Conservation (phyloP, 2,329 filamentous ascomycete genomes). For the Mycosphaerelloides madeirae region DNA sequence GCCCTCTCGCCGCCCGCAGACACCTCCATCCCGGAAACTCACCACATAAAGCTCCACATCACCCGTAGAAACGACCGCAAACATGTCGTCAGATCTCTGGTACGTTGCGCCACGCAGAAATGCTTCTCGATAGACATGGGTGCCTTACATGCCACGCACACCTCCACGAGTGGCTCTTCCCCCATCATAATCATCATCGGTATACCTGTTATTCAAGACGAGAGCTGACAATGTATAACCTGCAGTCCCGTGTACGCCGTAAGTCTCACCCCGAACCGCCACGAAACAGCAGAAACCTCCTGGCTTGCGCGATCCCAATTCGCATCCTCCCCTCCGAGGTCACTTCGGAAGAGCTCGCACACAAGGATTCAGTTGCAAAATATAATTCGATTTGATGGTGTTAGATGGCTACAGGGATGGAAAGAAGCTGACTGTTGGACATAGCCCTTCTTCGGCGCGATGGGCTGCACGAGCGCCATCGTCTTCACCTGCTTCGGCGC, state of each 20-base stretch:
- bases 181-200: conserved; percentile 1
- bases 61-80: conserved; percentile 32
- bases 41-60: not conserved
- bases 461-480: conserved; percentile 92
- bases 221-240: conserved; percentile 23
- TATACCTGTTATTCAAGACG: not conserved
- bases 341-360: not conserved
- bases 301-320: conserved; percentile 5
- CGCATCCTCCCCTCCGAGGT: not conserved
- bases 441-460: conserved; percentile 90
- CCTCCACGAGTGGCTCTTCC: not conserved
- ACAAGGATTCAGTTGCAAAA: not conserved
- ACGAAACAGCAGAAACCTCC: conserved; percentile 9
- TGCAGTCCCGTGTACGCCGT: conserved; percentile 95
- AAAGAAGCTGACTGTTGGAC: conserved; percentile 10
- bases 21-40: not conserved
- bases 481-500: conserved; percentile 96
- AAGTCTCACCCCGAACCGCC: conserved; percentile 51
- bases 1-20: not conserved
- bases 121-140: conserved; percentile 6
- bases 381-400: not conserved
- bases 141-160: conserved; percentile 3
- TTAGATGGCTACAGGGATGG: not conserved
- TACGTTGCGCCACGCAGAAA: conserved; percentile 49
- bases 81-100: conserved; percentile 78